Evolutionary conservation across 2,329 filamentous ascomycete species (phyloP).

Genomic region (Cladosporium sp.): DNA sequence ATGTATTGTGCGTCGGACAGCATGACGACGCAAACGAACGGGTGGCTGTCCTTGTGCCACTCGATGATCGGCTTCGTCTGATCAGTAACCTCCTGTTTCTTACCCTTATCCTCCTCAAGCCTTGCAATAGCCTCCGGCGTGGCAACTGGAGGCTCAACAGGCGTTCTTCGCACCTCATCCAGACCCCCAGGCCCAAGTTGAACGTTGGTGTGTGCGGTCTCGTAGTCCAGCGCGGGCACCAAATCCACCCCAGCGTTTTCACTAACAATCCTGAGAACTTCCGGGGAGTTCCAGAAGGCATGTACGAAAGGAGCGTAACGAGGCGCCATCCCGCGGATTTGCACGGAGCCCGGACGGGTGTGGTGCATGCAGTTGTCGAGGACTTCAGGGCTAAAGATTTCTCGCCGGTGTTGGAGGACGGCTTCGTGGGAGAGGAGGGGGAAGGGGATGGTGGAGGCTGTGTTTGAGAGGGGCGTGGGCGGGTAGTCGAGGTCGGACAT

Average conservation of each 20-base stretch:
- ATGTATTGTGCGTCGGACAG: slow-evolving; percentile 58
- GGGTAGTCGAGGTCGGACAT: neutral
- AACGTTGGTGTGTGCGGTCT: slow-evolving; percentile 57
- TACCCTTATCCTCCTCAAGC: slow-evolving; percentile 28
- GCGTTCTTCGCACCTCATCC: neutral
- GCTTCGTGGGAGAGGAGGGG: neutral
- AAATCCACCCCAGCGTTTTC: slow-evolving; percentile 56
- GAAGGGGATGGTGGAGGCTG: neutral
- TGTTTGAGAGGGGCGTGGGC: neutral
- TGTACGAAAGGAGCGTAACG: slow-evolving; percentile 61
- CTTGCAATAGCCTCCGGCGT: slow-evolving; percentile 28
- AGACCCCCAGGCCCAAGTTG: slow-evolving; percentile 40
- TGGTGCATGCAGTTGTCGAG: neutral
- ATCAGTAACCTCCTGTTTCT: slow-evolving; percentile 31
- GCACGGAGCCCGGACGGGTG: slow-evolving; percentile 1
- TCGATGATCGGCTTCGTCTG: slow-evolving; percentile 53
- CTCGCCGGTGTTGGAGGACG: neutral
- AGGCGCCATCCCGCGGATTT: neutral
- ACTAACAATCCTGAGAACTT: slow-evolving; percentile 51
- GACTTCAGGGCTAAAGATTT: neutral
- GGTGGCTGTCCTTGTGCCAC: slow-evolving; percentile 63
- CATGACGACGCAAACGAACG: slow-evolving; percentile 67
- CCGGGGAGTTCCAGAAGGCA: slow-evolving; percentile 55
- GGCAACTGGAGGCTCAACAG: slow-evolving; percentile 30
- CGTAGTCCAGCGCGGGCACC: slow-evolving; percentile 52